Percentiles rank a stretch among this genome's conserved stretches.
phyloP scores from a whole-genome alignment of 805 yeast genomes.

The Candida pseudofarinosa region DNA sequence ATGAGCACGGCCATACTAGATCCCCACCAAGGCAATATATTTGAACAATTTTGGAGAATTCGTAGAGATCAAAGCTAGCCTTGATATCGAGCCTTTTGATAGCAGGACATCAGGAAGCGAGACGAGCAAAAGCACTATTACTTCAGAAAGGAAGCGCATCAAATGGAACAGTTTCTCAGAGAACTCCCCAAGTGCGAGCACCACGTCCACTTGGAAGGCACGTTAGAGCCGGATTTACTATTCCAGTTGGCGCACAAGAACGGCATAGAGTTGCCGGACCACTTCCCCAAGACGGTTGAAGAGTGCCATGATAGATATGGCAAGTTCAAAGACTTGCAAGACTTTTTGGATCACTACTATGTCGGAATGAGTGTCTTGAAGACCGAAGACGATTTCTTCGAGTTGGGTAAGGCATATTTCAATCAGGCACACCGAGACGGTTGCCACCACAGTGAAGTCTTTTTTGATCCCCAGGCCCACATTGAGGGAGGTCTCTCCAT shows the following conservation, averaged over 20 bases:
- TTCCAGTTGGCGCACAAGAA: conserved; percentile 36
- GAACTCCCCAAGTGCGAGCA: conserved; percentile 87
- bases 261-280: conserved; percentile 53
- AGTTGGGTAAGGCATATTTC: conserved; percentile 74
- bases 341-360: conserved; percentile 74
- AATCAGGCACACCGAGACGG: conserved; percentile 55
- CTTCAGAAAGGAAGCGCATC: too few species aligned
- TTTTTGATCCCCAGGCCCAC: conserved; percentile 85
- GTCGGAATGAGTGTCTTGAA: conserved; percentile 76
- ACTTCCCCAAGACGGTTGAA: conserved; percentile 57
- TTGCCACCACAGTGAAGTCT: conserved; percentile 66
- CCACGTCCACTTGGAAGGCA: conserved; percentile 58
- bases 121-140: too few species aligned
- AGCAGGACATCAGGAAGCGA: too few species aligned
- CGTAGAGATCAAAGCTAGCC: too few species aligned
- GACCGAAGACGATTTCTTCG: conserved; percentile 67
- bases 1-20: too few species aligned
- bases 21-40: too few species aligned
- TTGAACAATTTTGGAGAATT: too few species aligned
- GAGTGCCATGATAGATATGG: conserved; percentile 57
- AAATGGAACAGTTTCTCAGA: conserved; percentile 48
- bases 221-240: conserved; percentile 8
- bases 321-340: conserved; percentile 65
- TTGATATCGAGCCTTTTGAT: too few species aligned
- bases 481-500: conserved; percentile 60